Conservation (phyloP, 2,329 filamentous ascomycete species). For the Pseudofabraea citricarpa region DNA sequence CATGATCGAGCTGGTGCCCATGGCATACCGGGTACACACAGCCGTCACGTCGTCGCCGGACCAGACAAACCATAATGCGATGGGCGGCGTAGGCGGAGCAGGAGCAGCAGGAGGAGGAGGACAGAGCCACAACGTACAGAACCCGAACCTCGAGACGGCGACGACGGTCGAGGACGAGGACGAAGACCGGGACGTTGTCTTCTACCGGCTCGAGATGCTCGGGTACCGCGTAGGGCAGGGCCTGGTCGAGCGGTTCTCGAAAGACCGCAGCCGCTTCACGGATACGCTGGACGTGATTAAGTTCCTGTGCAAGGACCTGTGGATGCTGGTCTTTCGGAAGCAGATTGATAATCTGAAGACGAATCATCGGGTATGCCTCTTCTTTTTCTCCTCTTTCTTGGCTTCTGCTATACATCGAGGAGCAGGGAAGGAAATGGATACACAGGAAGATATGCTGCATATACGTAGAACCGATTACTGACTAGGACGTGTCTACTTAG, state of each 20-base stretch:
- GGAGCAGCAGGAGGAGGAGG: not conserved
- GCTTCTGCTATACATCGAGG: too few relatives aligned
- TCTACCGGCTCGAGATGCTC: constrained; percentile 75
- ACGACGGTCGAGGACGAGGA: constrained; percentile 58
- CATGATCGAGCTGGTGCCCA: constrained; percentile 92
- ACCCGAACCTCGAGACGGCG: constrained; percentile 13
- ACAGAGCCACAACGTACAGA: constrained; percentile 11
- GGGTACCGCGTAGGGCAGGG: constrained; percentile 93
- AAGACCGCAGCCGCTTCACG: constrained; percentile 80
- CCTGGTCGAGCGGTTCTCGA: constrained; percentile 85
- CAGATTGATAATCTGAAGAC: constrained; percentile 99
- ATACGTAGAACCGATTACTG: too few relatives aligned
- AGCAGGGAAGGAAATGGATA: too few relatives aligned
- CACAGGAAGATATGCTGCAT: too few relatives aligned
- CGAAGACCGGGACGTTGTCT: constrained; percentile 78
- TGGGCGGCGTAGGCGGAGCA: constrained; percentile 1
- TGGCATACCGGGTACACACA: constrained; percentile 80
- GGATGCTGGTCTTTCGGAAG: constrained; percentile 91
- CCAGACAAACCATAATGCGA: not conserved
- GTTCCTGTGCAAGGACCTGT: constrained; percentile 97
- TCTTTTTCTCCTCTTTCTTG: not conserved
- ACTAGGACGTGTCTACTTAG: constrained; percentile 21
- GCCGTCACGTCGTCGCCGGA: constrained; percentile 38
- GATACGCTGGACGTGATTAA: constrained; percentile 96
- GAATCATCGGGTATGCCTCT: constrained; percentile 72